Percentiles rank a stretch among this genome's conserved stretches.
phyloP scores from a whole-genome alignment of 495 filamentous ascomycete genomes.

The Amniculicola lignicola region DNA sequence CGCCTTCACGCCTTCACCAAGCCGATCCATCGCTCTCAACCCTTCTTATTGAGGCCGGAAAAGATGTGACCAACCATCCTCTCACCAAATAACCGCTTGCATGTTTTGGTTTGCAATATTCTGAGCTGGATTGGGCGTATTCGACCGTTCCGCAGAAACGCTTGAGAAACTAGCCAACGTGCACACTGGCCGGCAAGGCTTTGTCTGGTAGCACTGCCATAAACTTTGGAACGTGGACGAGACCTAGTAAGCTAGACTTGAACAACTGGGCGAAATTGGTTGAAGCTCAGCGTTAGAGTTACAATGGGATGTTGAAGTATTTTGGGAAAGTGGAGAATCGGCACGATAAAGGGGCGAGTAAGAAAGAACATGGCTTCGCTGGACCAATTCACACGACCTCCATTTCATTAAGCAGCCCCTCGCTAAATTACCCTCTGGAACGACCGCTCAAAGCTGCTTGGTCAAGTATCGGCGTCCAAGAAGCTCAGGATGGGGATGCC shows the following conservation, averaged over 20 bases:
- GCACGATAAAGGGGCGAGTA: background rate
- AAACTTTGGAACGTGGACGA: conserved; percentile 20
- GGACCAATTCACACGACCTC: conserved; percentile 2
- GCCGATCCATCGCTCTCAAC: conserved; percentile 48
- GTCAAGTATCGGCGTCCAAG: background rate
- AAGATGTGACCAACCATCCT: conserved; percentile 28
- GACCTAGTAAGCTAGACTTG: conserved; percentile 7
- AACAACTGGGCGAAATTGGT: conserved; percentile 11
- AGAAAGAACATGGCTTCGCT: background rate
- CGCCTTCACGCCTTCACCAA: conserved; percentile 44
- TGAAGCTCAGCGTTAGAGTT: conserved; percentile 1
- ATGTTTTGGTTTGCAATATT: conserved; percentile 1
- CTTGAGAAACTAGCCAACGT: conserved; percentile 37
- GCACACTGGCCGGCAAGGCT: conserved; percentile 30
- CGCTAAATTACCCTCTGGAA: conserved; percentile 11
- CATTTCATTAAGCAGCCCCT: background rate
- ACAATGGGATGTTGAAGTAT: conserved; percentile 17
- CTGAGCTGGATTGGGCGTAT: conserved; percentile 48
- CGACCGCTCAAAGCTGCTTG: background rate
- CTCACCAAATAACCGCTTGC: background rate
- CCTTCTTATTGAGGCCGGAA: conserved; percentile 50
- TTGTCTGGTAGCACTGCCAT: conserved; percentile 5
- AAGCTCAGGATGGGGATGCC: background rate
- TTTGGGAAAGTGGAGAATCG: conserved; percentile 8
- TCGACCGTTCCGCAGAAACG: conserved; percentile 41